Base-by-base conservation (phyloP, 306 rosid genomes). In the Ammopiptanthus mongolicus region DNA sequence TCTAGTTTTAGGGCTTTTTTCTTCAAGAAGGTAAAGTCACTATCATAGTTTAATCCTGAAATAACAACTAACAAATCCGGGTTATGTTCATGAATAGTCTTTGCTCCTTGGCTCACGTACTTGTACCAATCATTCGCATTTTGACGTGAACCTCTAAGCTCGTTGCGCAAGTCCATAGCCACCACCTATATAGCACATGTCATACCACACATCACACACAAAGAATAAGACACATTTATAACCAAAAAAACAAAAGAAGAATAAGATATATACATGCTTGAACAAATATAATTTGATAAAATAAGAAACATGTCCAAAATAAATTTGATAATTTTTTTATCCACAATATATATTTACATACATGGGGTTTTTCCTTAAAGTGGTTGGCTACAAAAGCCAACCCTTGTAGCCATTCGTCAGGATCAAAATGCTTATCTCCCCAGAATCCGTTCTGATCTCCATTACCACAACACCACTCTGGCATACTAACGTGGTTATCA, bases 131-230 rank as follows among this genome's bases (percentile, higher is more conserved):
- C 86, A 0, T 5, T 62, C 8, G 3, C 11, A 48, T 81, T 88
- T 44, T 84, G 65, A 2, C 55, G 51, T 6, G 84, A 5, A 2
- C 86, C 89, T 58, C 86, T 85, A 0, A 88, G 80, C 71, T 85
- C 86, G 6, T 88, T 88, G 17, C 83, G 5, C 79, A 88, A 28
- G 75, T 83, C 88, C 79, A 85, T 78, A 6, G 77, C 87, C 14
- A 83, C 31, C 47, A 87, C 85, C 85, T 85, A 2, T 3, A n/a
- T 58, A 69, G n/a, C n/a, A 44, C 48, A 3, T 31, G 19, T 3
- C 21, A 70, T 11, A 63, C 15, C 28, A 14, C 19, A 5, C 36
- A 31, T 3, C 28, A 25, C 36, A 31, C 36, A 31, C 51, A 46
- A 4, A 4, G 1, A 46, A 10, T 21, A 41, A 64, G 25, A 23